Evolutionary conservation across 1,284 basidiomycete genomes (phyloP).

Genomic region (Thelephora terrestris): DNA sequence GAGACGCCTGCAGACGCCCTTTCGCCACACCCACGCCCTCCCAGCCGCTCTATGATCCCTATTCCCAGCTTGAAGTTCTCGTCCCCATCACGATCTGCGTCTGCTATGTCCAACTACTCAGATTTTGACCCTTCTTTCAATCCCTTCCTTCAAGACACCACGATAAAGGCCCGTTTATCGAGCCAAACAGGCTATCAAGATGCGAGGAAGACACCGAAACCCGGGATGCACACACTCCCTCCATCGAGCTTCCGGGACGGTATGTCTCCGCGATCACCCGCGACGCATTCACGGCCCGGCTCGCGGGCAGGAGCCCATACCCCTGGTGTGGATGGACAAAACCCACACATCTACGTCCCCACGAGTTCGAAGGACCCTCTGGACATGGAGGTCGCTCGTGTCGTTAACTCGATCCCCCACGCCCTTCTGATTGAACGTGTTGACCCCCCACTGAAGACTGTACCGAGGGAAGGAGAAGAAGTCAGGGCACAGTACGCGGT

Average conservation of each 20-base stretch:
- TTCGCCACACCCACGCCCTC: slow-evolving; percentile 55
- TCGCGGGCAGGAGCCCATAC: slow-evolving; percentile 56
- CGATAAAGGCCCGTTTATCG: slow-evolving; percentile 15
- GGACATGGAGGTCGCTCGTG: slow-evolving; percentile 64
- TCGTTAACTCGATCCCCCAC: slow-evolving; percentile 71
- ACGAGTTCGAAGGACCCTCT: slow-evolving; percentile 68
- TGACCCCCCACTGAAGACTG: slow-evolving; percentile 59
- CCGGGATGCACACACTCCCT: slow-evolving; percentile 37
- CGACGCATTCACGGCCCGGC: slow-evolving; percentile 39
- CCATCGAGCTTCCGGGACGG: slow-evolving; percentile 69
- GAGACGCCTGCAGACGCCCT: slow-evolving; percentile 30
- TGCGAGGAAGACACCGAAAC: slow-evolving; percentile 25
- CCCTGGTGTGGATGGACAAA: slow-evolving; percentile 37
- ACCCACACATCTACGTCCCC: slow-evolving; percentile 58
- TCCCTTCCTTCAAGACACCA: slow-evolving; percentile 31
- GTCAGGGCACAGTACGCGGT: slow-evolving; percentile 77
- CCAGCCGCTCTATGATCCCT: slow-evolving; percentile 75
- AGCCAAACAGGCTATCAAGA: slow-evolving; percentile 11
- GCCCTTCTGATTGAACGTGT: slow-evolving; percentile 69
- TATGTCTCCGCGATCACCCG: slow-evolving; percentile 37
- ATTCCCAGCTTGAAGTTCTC: slow-evolving; percentile 62
- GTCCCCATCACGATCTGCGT: slow-evolving; percentile 57
- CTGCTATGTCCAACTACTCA: slow-evolving; percentile 59
- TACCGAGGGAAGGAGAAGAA: slow-evolving; percentile 67
- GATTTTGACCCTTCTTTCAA: slow-evolving; percentile 17